These are phyloP conservation scores for Leishmania tropica DNA, from an alignment of 208 protist genomes.

Conservation along the genomic window DNA sequence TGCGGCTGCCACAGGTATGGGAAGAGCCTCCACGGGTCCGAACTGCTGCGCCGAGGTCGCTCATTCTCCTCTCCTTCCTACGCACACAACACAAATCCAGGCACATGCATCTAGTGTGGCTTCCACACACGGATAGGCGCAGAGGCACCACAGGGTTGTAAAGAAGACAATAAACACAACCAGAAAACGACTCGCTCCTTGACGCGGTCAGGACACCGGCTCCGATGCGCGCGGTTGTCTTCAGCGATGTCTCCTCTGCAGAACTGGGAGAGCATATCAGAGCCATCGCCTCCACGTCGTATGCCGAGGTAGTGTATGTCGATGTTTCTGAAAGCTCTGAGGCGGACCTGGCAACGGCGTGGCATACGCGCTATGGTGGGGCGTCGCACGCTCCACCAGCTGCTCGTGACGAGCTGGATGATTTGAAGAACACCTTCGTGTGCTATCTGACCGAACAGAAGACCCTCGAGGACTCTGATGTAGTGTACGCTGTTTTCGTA, in stretches of 20 bases:
- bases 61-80: neutral
- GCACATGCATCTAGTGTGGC: neutral
- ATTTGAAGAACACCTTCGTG: slow-evolving; percentile 30
- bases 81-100: neutral
- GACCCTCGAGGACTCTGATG: slow-evolving; percentile 54
- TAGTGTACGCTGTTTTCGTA: slow-evolving; percentile 66
- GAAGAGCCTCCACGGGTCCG: neutral
- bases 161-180: neutral
- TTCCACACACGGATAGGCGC: neutral
- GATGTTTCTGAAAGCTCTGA: slow-evolving; percentile 7
- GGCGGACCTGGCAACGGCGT: slow-evolving; percentile 17
- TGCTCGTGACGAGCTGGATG: slow-evolving; percentile 16
- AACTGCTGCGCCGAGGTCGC: neutral
- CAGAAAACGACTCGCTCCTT: neutral
- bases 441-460: slow-evolving; percentile 73
- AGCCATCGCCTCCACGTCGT: slow-evolving; percentile 23
- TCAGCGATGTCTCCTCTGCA: slow-evolving; percentile 17
- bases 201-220: neutral
- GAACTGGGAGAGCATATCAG: neutral
- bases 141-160: neutral
- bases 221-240: slow-evolving; percentile 17
- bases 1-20: neutral
- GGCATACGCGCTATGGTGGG: slow-evolving; percentile 21
- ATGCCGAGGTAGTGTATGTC: neutral
- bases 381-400: neutral